Conservation (phyloP, 192 early-diverging fungal species). For the Endogone sp. region DNA sequence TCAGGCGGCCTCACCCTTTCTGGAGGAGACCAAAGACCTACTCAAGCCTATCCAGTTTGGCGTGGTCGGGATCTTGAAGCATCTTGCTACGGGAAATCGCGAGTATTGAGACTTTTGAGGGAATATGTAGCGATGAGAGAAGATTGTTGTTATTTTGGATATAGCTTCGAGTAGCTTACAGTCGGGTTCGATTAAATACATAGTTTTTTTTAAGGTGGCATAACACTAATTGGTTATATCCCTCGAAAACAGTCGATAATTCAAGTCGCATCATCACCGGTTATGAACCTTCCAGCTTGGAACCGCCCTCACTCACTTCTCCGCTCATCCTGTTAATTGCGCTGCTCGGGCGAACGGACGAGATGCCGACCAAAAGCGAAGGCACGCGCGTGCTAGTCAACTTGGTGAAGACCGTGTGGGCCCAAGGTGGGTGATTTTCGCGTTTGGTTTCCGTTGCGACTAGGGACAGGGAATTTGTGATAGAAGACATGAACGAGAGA, state of each 20-base stretch:
- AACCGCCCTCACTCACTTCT: not conserved
- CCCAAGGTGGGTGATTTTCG: slow-evolving; percentile 17
- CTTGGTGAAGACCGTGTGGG: slow-evolving; percentile 47
- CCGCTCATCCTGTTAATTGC: slow-evolving; percentile 29
- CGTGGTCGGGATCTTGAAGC: slow-evolving; percentile 50
- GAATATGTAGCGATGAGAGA: no score
- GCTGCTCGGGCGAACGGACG: slow-evolving; percentile 43
- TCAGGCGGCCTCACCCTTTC: slow-evolving; percentile 30
- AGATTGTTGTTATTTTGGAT: no score
- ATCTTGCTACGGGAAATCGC: slow-evolving; percentile 39
- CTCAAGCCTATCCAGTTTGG: slow-evolving; percentile 48
- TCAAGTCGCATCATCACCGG: slow-evolving; percentile 2
- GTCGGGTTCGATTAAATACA: no score
- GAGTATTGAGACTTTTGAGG: slow-evolving; percentile 20
- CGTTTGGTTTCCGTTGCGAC: not conserved
- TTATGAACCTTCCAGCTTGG: not conserved
- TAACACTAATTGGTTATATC: no score
- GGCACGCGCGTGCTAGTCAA: slow-evolving; percentile 47
- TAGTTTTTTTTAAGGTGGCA: no score
- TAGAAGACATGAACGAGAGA: no score
- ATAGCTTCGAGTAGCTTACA: no score
- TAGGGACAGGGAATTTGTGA: not conserved
- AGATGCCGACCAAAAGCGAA: slow-evolving; percentile 48
- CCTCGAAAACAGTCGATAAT: slow-evolving; percentile 10
- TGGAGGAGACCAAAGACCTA: slow-evolving; percentile 43